Conservation (phyloP, 306 rosid species). For the Prosopis cineraria region DNA sequence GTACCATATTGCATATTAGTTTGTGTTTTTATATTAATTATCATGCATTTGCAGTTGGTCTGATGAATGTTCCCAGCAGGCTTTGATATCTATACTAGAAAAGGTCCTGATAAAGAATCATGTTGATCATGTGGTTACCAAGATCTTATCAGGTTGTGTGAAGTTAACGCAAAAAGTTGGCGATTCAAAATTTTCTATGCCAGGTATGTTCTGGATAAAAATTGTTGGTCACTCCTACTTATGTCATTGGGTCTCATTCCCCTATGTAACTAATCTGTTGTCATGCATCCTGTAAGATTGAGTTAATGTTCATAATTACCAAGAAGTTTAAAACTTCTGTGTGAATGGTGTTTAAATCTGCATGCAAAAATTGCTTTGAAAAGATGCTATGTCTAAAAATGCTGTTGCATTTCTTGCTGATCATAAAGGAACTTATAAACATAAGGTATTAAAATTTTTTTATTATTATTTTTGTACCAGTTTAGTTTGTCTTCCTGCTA, state of each 20-base stretch:
- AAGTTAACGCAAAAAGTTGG: conserved; percentile 50
- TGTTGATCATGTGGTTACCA: conserved; percentile 62
- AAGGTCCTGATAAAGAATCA: conserved; percentile 53
- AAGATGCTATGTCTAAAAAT: not conserved
- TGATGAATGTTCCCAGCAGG: conserved; percentile 56
- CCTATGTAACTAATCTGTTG: not conserved
- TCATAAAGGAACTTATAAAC: not conserved
- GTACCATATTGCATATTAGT: not conserved
- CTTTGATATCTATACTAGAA: conserved; percentile 73
- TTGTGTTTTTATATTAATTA: conserved; percentile 36
- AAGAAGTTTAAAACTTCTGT: conserved; percentile 13
- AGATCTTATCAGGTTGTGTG: conserved; percentile 65
- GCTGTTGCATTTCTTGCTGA: not conserved
- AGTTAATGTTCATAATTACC: not conserved
- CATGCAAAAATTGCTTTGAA: not conserved
- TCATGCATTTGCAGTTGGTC: conserved; percentile 60
- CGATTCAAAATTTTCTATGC: conserved; percentile 45
- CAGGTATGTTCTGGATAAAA: conserved; percentile 51
- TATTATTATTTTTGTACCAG: not conserved
- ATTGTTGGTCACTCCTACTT: conserved; percentile 1
- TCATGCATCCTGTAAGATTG: not conserved
- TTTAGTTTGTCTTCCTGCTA: conserved; percentile 2
- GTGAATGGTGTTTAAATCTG: not conserved
- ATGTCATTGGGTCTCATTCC: not conserved
- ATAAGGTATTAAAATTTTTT: not conserved